Evolutionary conservation across 1,284 basidiomycete species (phyloP).

Genomic region (Pseudomicrostroma phylloplanum): DNA sequence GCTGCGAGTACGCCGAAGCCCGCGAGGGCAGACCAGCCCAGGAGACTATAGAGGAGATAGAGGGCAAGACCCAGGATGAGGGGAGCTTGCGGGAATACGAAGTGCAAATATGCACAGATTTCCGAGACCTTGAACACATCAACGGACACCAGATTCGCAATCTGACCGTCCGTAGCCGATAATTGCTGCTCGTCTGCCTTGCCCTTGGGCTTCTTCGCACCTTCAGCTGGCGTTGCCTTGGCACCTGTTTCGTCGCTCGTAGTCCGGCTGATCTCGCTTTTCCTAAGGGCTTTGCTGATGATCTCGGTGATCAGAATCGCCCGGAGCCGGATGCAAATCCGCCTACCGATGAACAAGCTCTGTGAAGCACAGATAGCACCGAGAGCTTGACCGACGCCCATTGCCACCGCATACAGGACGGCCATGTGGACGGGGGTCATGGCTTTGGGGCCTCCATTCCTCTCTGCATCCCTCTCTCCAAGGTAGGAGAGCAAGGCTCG

Average conservation of each 20-base stretch:
- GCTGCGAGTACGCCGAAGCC: constrained; percentile 47
- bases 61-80: constrained; percentile 55
- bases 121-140: constrained; percentile 54
- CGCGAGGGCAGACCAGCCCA: constrained; percentile 56
- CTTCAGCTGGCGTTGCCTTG: constrained; percentile 25
- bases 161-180: constrained; percentile 54
- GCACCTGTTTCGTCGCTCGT: constrained; percentile 17
- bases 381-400: constrained; percentile 54
- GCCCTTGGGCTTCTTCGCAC: constrained; percentile 8
- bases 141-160: constrained; percentile 57
- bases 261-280: constrained; percentile 52
- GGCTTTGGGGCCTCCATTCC: constrained; percentile 12
- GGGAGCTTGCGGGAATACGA: constrained; percentile 53
- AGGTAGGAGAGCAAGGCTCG: constrained; percentile 55
- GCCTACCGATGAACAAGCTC: constrained; percentile 55
- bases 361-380: constrained; percentile 52
- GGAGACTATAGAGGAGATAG: constrained; percentile 54
- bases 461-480: constrained; percentile 23
- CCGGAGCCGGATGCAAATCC: constrained; percentile 52
- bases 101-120: constrained; percentile 50
- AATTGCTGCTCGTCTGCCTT: constrained; percentile 12
- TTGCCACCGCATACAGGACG: constrained; percentile 55
- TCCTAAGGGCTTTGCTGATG: constrained; percentile 57
- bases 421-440: constrained; percentile 54
- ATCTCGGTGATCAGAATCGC: constrained; percentile 57